These are phyloP conservation scores for Stephania cephalantha DNA, from an alignment of 164 flowering plant species.

Conservation along the genomic window DNA sequence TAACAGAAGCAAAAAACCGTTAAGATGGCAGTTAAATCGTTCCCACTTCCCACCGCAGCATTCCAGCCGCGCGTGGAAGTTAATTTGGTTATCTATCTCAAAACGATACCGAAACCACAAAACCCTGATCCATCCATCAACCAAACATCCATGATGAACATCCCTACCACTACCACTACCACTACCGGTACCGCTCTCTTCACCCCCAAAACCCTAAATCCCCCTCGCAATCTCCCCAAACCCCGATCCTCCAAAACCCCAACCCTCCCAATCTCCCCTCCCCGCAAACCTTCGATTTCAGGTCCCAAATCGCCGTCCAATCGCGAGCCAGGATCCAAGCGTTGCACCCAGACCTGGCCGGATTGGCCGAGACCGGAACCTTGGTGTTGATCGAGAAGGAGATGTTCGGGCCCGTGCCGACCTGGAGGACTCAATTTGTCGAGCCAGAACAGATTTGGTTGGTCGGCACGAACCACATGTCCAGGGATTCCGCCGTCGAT, in stretches of 20 bases:
- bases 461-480: conserved; percentile 67
- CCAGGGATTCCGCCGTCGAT: conserved; percentile 41
- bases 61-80: not conserved
- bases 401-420: conserved; percentile 75
- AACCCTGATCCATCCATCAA: conserved; percentile 12
- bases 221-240: conserved; percentile 8
- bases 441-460: conserved; percentile 93
- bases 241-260: conserved; percentile 12
- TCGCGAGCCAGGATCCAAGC: conserved; percentile 39
- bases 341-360: conserved; percentile 59
- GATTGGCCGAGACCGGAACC: conserved; percentile 60
- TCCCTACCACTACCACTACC: conserved; percentile 7
- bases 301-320: conserved; percentile 29
- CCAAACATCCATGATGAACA: conserved; percentile 41
- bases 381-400: conserved; percentile 56
- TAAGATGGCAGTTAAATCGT: not conserved
- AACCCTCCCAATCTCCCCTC: conserved; percentile 49
- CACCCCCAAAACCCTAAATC: conserved; percentile 23
- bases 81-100: not conserved
- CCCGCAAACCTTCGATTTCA: conserved; percentile 74
- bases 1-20: not conserved
- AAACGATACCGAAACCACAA: not conserved
- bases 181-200: conserved; percentile 14
- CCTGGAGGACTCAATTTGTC: conserved; percentile 69
- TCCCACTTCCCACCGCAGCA: not conserved